Conservation (phyloP, 1,284 basidiomycete species). For the Heterobasidion annosum region DNA sequence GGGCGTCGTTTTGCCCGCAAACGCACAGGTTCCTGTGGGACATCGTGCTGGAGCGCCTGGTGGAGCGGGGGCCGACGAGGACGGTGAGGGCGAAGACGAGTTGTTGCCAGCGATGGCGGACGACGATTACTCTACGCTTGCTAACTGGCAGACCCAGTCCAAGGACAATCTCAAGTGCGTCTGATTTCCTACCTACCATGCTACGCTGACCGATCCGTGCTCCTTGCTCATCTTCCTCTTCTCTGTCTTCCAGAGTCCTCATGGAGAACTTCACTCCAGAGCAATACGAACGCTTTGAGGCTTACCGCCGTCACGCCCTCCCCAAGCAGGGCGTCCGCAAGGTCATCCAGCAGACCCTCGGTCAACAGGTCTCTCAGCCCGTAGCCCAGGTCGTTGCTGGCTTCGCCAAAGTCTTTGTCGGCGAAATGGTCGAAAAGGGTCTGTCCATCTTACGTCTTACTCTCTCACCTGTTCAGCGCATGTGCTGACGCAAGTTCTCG, state of each 20-base stretch:
- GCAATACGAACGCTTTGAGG: conserved; percentile 85
- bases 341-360: conserved; percentile 79
- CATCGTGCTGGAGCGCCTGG: conserved; percentile 16
- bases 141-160: conserved; percentile 73
- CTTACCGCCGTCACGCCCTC: conserved; percentile 75
- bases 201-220: not conserved
- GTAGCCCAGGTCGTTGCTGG: conserved; percentile 86
- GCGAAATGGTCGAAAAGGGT: conserved; percentile 88
- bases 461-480: not conserved
- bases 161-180: conserved; percentile 75
- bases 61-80: conserved; percentile 21
- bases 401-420: conserved; percentile 87
- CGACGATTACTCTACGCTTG: conserved; percentile 73
- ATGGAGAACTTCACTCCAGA: conserved; percentile 81
- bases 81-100: conserved; percentile 67
- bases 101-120: conserved; percentile 75
- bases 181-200: not conserved
- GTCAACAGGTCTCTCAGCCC: conserved; percentile 79
- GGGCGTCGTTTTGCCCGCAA: conserved; percentile 1
- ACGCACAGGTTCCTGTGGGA: conserved; percentile 3
- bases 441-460: conserved; percentile 9
- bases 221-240: not conserved
- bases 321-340: conserved; percentile 80
- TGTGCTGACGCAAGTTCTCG: too few relatives aligned
- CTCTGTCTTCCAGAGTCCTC: conserved; percentile 45